Conservation (phyloP, 345 rosid genomes). For the Sisymbrium altissimum region DNA sequence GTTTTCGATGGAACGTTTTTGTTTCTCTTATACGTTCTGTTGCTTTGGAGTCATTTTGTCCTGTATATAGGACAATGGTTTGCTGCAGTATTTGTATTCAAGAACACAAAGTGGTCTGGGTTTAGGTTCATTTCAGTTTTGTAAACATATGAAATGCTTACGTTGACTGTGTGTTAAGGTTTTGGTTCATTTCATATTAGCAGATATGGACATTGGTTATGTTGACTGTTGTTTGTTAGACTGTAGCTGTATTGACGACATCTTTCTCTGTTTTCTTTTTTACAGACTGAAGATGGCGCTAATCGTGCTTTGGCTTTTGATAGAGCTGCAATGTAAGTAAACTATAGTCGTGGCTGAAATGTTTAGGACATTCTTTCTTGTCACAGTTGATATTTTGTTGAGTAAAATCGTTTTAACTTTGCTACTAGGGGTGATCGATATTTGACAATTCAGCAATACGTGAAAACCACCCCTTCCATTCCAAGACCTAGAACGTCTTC, state of each 20-base stretch:
- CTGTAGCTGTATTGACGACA: background rate
- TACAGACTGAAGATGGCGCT: slow-evolving; percentile 76
- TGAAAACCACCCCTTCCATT: slow-evolving; percentile 34
- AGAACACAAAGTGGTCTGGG: background rate
- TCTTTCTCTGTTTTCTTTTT: background rate
- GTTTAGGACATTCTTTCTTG: background rate
- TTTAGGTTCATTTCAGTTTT: background rate
- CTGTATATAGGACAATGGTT: background rate
- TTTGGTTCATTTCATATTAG: background rate
- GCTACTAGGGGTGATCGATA: slow-evolving; percentile 73
- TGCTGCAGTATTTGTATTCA: background rate
- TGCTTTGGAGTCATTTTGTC: background rate
- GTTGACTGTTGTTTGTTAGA: background rate
- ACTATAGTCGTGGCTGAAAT: background rate
- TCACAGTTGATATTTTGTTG: background rate
- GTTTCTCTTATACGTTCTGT: background rate
- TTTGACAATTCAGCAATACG: slow-evolving; percentile 79
- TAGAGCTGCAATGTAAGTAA: slow-evolving; percentile 77
- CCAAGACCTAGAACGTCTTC: slow-evolving; percentile 37
- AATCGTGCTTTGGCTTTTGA: slow-evolving; percentile 74
- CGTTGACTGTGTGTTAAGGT: background rate
- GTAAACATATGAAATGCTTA: background rate
- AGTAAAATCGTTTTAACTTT: slow-evolving; percentile 17
- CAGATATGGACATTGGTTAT: background rate
- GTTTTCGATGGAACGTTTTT: background rate